phyloP scores from a whole-genome alignment of 768 basidiomycete genomes.

The Xanthoconium purpureum region DNA sequence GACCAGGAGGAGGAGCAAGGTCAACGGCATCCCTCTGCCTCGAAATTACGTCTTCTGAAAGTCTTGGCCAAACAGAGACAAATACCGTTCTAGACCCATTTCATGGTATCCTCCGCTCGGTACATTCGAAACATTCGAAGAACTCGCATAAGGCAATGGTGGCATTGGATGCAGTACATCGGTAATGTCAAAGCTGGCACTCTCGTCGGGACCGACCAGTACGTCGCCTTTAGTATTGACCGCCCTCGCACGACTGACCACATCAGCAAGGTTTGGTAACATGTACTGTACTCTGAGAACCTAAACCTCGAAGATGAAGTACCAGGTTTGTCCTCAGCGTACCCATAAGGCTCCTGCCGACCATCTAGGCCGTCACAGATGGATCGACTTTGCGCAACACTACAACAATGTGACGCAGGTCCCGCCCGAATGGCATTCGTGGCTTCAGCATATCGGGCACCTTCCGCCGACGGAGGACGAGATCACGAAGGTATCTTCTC shows the following conservation, averaged over 20 bases:
- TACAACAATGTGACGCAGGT: slow-evolving; percentile 91
- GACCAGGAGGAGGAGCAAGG: too few species aligned
- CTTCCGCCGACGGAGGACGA: slow-evolving; percentile 75
- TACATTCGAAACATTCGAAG: slow-evolving; percentile 74
- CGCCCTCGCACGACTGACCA: slow-evolving; percentile 2
- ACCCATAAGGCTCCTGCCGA: neutral
- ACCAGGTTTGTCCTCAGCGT: slow-evolving; percentile 57
- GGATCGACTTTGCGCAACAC: slow-evolving; percentile 94
- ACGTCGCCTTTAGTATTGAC: slow-evolving; percentile 32
- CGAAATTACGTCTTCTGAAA: too few species aligned
- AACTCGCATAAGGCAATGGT: slow-evolving; percentile 83
- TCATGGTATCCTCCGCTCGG: slow-evolving; percentile 71
- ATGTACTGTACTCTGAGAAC: slow-evolving; percentile 92
- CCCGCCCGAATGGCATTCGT: slow-evolving; percentile 95
- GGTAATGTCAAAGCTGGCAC: slow-evolving; percentile 89
- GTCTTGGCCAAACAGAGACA: slow-evolving; percentile 21
- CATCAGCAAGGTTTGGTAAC: slow-evolving; percentile 78
- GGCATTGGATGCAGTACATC: slow-evolving; percentile 89
- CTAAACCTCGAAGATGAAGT: slow-evolving; percentile 81
- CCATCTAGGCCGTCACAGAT: slow-evolving; percentile 81
- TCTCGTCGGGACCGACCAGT: slow-evolving; percentile 80
- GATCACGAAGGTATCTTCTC: slow-evolving; percentile 63
- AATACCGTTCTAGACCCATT: slow-evolving; percentile 13
- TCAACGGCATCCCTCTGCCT: too few species aligned
- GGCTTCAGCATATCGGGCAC: slow-evolving; percentile 87